Evolutionary conservation across 306 rosid genomes (phyloP).

Genomic region (Begonia masoniana): DNA sequence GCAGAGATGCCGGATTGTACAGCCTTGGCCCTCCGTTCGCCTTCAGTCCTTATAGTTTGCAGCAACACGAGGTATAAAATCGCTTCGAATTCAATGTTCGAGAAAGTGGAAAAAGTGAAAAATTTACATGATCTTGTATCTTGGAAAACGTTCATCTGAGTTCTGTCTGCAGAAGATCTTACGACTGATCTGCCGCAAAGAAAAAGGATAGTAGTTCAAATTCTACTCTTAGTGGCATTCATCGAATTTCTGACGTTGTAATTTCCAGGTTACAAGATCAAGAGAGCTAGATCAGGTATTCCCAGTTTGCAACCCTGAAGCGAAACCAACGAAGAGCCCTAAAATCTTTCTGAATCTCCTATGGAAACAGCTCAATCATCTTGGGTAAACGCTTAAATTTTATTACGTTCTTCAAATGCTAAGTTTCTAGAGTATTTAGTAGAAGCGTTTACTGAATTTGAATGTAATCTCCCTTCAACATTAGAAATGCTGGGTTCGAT

Average conservation of each 20-base stretch:
- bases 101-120: neutral
- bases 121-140: too few species aligned
- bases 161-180: too few species aligned
- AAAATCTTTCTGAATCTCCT: conserved; percentile 60
- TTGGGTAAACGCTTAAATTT: conserved; percentile 47
- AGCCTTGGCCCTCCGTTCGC: conserved; percentile 69
- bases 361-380: conserved; percentile 94
- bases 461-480: conserved; percentile 5
- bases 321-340: conserved; percentile 59
- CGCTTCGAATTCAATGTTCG: neutral
- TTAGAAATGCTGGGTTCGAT: conserved; percentile 95
- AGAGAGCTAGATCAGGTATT: conserved; percentile 51
- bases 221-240: too few species aligned
- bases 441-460: neutral
- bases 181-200: too few species aligned
- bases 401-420: neutral
- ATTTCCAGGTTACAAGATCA: conserved; percentile 35
- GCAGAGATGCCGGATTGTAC: conserved; percentile 36
- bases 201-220: too few species aligned
- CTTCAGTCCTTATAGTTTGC: conserved; percentile 60
- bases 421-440: neutral
- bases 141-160: too few species aligned
- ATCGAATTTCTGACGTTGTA: too few species aligned
- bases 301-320: conserved; percentile 60
- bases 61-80: conserved; percentile 52